Base-by-base conservation (phyloP, 192 early-diverging fungal species). In the Coemansia sp. region DNA sequence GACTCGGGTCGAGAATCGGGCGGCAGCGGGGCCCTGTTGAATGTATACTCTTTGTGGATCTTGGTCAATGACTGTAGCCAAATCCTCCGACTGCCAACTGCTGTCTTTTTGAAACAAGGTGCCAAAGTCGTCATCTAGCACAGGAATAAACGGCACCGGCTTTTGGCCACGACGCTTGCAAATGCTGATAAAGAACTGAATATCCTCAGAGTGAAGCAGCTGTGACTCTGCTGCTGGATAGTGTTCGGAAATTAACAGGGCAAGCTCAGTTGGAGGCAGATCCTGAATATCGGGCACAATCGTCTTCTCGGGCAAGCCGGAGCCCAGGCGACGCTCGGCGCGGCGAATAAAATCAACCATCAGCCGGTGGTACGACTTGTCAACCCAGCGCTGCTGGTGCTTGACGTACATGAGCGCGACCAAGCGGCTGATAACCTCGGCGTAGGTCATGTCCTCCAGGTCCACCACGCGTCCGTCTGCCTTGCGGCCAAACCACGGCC, bases 401-500 rank as follows among this genome's bases (percentile, higher is more conserved):
- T 77, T 63, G 50, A 93, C 70, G 60, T 89, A 95, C 77, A 93
- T 60, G 15, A 92, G 82, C 69, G 89, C 88, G 14, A 93, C 76
- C 75, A 94, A 53, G 36, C 95, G 90, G 56, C 79, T 65, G 27
- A 86, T 75, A 23, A 94, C 92, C 60, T 95, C 90, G 46, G 82
- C 74, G 63, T 97, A 97, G 7, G 95, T 94, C 93, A 97, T 95
- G 33, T 93, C 89, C 55, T 88, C 83, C 51, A 97, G 72, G 56
- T 93, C 91, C 27, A 81, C 87, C 36, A 86, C 73, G 2, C 62
- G 68, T 18, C 90, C 91, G 51, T 87, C 80, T 5, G 79, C 59
- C 79, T 94, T 95, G 53, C 76, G 75, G 37, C 91, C 93, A 69
- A 97, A 97, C 95, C 95, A 97, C 15, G 89, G 88, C 78, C 91